phyloP scores from a whole-genome alignment of 2,329 filamentous ascomycete genomes.

The Nemania serpens region DNA sequence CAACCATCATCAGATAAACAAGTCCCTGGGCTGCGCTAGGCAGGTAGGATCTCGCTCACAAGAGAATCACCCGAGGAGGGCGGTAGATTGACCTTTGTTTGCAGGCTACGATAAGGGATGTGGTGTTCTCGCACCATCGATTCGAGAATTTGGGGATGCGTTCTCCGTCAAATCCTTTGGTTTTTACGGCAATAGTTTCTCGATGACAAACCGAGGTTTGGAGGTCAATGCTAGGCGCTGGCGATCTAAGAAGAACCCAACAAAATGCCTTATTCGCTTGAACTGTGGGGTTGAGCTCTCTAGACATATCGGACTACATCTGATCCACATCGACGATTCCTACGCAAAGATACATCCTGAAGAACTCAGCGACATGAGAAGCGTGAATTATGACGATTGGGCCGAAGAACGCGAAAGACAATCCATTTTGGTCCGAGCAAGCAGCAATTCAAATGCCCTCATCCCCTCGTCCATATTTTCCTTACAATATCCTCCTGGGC shows the following conservation, averaged over 20 bases:
- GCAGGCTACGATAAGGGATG: not conserved
- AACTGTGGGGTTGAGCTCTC: not conserved
- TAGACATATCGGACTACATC: not conserved
- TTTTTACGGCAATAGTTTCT: constrained; percentile 14
- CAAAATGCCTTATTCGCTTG: not conserved
- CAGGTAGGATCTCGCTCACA: not conserved
- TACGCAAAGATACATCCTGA: constrained; percentile 6
- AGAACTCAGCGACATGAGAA: not conserved
- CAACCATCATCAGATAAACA: not conserved
- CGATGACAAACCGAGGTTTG: constrained; percentile 18
- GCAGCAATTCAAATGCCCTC: not conserved
- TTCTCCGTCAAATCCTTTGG: constrained; percentile 8
- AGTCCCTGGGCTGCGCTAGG: not conserved
- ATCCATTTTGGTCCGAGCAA: not conserved
- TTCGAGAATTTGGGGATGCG: constrained; percentile 18
- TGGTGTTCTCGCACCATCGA: constrained; percentile 19
- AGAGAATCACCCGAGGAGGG: not conserved
- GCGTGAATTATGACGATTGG: not conserved
- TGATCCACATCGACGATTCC: not conserved
- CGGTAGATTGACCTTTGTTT: not conserved
- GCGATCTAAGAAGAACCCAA: not conserved
- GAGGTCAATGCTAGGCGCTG: constrained; percentile 13
- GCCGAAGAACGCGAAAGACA: not conserved
- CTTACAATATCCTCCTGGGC: not conserved
- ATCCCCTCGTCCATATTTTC: not conserved